These are phyloP conservation scores for Ophiocordyceps robertsii DNA, from an alignment of 2,329 filamentous ascomycete species.

Conservation along the genomic window DNA sequence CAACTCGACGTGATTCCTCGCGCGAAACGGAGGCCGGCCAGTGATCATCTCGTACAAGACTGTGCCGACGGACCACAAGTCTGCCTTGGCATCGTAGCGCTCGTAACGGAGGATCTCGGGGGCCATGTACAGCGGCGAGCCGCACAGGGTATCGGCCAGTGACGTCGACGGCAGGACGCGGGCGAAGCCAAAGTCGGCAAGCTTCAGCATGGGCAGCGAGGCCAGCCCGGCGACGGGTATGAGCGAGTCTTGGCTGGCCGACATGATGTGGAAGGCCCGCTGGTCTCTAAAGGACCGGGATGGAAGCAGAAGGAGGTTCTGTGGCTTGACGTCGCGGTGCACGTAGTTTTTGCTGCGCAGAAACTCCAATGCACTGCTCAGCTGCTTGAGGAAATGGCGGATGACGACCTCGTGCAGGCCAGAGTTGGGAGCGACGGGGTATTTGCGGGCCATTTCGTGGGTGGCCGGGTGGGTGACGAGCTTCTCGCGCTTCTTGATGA, in stretches of 20 bases:
- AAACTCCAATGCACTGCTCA: conserved; percentile 83
- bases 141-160: conserved; percentile 89
- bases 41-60: conserved; percentile 93
- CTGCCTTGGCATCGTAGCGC: conserved; percentile 92
- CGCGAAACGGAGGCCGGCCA: conserved; percentile 80
- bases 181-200: conserved; percentile 98
- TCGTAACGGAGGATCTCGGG: conserved; percentile 95
- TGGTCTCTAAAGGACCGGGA: conserved; percentile 57
- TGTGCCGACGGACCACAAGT: conserved; percentile 94
- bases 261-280: conserved; percentile 46
- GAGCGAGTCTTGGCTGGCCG: conserved; percentile 64
- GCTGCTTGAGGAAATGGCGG: conserved; percentile 90
- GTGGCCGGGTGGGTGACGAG: conserved; percentile 70
- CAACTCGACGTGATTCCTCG: conserved; percentile 87
- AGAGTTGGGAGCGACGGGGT: conserved; percentile 68
- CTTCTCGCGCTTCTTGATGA: conserved; percentile 87
- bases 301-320: conserved; percentile 85
- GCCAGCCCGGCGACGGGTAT: conserved; percentile 69
- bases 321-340: conserved; percentile 93
- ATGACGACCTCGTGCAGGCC: conserved; percentile 96
- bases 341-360: conserved; percentile 75
- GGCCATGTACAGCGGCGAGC: conserved; percentile 96
- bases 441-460: conserved; percentile 82
- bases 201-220: conserved; percentile 88
- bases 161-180: conserved; percentile 82